Evolutionary conservation across 345 rosid species (phyloP).

Genomic region (Eutrema japonicum): DNA sequence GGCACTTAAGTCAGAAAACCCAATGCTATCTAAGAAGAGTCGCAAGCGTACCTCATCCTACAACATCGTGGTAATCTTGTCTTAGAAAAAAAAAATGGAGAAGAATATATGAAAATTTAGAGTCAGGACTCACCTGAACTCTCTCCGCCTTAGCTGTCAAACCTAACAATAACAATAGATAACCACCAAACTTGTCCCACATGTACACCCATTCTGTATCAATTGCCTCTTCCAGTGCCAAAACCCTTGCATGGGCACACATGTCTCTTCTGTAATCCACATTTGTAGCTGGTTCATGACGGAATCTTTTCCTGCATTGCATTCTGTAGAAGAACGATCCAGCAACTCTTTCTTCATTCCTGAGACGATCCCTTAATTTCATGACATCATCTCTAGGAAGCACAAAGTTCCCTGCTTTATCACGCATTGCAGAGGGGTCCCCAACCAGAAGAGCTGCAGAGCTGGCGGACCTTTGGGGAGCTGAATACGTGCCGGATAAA

Average conservation of each 20-base stretch:
- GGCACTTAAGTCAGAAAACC: constrained; percentile 95
- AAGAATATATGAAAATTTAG: constrained; percentile 23
- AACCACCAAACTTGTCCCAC: constrained; percentile 99
- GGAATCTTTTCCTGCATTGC: constrained; percentile 62
- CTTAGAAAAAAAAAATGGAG: constrained; percentile 24
- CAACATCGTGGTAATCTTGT: constrained; percentile 23
- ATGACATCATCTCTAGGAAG: constrained; percentile 99
- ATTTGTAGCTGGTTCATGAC: constrained; percentile 61
- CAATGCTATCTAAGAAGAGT: constrained; percentile 99
- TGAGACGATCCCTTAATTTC: constrained; percentile 94
- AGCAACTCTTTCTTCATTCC: constrained; percentile 86
- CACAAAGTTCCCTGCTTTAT: constrained; percentile 93
- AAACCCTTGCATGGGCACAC: constrained; percentile 98
- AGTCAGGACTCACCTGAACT: constrained; percentile 73
- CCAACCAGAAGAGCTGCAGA: constrained; percentile 98
- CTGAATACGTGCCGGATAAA: constrained; percentile 97
- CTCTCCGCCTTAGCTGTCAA: constrained; percentile 96
- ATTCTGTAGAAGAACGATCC: constrained; percentile 76
- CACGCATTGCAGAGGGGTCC: constrained; percentile 92
- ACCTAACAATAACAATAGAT: constrained; percentile 91
- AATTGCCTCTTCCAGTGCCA: constrained; percentile 98
- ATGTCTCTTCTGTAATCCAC: constrained; percentile 90
- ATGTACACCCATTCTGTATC: constrained; percentile 99
- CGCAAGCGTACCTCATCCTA: constrained; percentile 98
- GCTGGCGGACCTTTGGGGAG: constrained; percentile 99